A percentile compares a stretch with the other conserved stretches of the same genome.
Evolutionary conservation across 176 grass and related monocot genomes (phyloP).

Genomic region (Melocanna baccifera): DNA sequence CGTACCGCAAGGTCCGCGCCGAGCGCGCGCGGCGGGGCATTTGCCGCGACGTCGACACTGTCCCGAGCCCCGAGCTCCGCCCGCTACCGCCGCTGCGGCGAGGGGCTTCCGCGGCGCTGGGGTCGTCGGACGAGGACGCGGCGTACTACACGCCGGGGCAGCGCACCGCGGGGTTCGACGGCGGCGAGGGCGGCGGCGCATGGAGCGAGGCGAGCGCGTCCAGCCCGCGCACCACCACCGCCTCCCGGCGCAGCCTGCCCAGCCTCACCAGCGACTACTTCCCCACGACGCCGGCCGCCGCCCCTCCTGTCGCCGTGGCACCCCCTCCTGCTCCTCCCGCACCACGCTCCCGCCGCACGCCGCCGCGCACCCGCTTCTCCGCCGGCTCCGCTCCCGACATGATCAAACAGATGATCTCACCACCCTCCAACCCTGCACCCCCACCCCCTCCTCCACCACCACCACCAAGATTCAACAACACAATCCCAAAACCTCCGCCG

Average conservation of each 20-base stretch:
- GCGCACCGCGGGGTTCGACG: conserved; percentile 36
- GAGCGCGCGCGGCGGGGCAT: conserved; percentile 52
- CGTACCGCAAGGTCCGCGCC: conserved; percentile 54
- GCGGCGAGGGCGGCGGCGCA: conserved; percentile 28
- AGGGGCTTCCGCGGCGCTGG: not conserved
- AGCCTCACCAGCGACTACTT: conserved; percentile 72
- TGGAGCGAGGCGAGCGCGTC: conserved; percentile 58
- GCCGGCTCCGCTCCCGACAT: conserved; percentile 51
- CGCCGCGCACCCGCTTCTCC: conserved; percentile 66
- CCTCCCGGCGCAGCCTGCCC: conserved; percentile 79
- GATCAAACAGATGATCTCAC: conserved; percentile 54
- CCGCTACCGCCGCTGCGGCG: conserved; percentile 70
- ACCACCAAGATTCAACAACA: conserved; percentile 20
- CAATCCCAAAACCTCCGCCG: conserved; percentile 17
- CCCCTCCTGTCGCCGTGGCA: not conserved
- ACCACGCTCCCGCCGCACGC: conserved; percentile 59
- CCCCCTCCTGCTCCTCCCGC: conserved; percentile 31
- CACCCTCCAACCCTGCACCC: conserved; percentile 30
- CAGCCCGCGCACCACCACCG: conserved; percentile 55
- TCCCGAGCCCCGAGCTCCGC: conserved; percentile 73
- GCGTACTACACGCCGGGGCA: conserved; percentile 69
- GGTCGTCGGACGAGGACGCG: conserved; percentile 70
- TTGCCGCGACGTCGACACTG: conserved; percentile 63
- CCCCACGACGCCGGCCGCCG: conserved; percentile 5
- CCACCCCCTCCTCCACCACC: conserved; percentile 36